Conservation (phyloP, 2,329 filamentous ascomycete species). For the Aspergillus sp. region DNA sequence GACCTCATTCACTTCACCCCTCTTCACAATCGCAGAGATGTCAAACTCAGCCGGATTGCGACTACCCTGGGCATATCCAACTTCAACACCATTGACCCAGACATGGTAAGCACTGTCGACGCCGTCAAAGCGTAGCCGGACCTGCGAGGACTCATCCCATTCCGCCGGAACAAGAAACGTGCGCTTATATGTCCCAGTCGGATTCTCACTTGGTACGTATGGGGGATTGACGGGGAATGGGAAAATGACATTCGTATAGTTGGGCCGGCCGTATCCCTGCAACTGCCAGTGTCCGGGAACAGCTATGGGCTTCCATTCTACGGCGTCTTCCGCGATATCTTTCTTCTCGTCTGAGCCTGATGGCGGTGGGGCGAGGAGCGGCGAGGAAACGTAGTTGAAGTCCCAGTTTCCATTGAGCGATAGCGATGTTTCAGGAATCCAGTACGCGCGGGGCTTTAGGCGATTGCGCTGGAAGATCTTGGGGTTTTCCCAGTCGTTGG, state of each 20-base stretch:
- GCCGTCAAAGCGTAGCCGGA: conserved; percentile 69
- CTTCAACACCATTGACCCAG: conserved; percentile 63
- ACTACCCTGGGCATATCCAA: conserved; percentile 69
- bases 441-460: conserved; percentile 54
- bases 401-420: conserved; percentile 58
- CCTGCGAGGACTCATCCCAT: conserved; percentile 51
- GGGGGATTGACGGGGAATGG: conserved; percentile 67
- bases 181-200: conserved; percentile 63
- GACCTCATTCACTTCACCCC: conserved; percentile 50
- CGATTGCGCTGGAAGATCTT: conserved; percentile 54
- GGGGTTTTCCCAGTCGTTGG: conserved; percentile 16
- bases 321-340: conserved; percentile 40
- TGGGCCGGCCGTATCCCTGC: conserved; percentile 65
- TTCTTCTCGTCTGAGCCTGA: conserved; percentile 44
- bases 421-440: conserved; percentile 49
- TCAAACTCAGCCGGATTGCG: conserved; percentile 71
- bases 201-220: conserved; percentile 61
- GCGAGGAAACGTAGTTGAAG: conserved; percentile 43
- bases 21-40: conserved; percentile 53
- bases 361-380: background rate
- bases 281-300: conserved; percentile 72
- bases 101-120: conserved; percentile 71
- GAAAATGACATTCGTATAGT: conserved; percentile 69
- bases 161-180: conserved; percentile 54
- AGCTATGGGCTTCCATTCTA: conserved; percentile 39